A percentile compares a stretch with the other conserved stretches of the same genome.
These are phyloP conservation scores for Yarrowia bubula DNA, from an alignment of 805 yeast species.

Conservation along the genomic window DNA sequence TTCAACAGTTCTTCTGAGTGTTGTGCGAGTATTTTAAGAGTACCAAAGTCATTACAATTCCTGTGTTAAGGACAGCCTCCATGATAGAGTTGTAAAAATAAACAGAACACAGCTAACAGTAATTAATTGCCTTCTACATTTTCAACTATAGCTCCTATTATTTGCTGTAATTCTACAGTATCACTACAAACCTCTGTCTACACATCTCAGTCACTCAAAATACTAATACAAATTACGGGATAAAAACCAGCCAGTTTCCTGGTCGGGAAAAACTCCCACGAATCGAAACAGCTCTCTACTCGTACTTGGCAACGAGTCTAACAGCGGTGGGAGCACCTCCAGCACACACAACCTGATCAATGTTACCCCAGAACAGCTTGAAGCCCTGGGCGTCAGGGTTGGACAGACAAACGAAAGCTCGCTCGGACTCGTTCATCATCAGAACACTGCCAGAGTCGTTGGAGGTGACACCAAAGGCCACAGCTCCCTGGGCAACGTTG, in stretches of 20 bases:
- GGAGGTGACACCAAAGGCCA: constrained; percentile 8
- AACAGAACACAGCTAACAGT: no score
- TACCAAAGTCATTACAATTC: no score
- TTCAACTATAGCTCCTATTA: no score
- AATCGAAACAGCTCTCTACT: background rate
- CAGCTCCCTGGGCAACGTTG: background rate
- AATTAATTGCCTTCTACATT: no score
- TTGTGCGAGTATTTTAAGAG: no score
- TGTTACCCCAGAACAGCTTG: constrained; percentile 14
- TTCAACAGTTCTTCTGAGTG: no score
- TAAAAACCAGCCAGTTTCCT: background rate
- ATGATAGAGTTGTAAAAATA: no score
- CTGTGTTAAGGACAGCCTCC: no score
- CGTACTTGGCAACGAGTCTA: background rate
- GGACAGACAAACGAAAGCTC: constrained; percentile 3
- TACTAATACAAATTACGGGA: background rate
- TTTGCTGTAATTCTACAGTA: no score
- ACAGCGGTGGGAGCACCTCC: constrained; percentile 10
- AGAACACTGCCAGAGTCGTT: constrained; percentile 9
- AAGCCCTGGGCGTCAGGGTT: constrained; percentile 9
- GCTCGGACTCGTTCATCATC: constrained; percentile 18
- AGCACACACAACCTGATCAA: constrained; percentile 13
- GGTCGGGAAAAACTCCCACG: background rate
- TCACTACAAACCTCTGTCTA: no score
- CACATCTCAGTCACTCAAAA: no score